Conservation (phyloP, 2,329 filamentous ascomycete genomes). For the Cordyceps farinosa region DNA sequence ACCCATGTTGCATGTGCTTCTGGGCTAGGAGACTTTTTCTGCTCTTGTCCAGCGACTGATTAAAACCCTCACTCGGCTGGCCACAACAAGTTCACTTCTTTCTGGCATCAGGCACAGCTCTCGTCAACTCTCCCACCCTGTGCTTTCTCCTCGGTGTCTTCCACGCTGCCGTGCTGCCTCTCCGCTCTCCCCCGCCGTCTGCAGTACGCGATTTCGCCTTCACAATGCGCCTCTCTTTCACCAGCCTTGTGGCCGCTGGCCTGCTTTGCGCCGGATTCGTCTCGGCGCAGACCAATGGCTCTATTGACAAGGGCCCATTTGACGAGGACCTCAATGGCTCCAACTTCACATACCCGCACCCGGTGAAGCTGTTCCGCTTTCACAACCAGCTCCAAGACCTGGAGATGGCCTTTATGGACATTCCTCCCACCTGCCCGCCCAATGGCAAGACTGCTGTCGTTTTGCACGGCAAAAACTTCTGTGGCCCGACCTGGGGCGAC, state of each 20-base stretch:
- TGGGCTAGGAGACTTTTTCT: neutral
- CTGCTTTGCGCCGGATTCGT: conserved; percentile 23
- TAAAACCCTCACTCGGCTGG: neutral
- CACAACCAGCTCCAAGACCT: conserved; percentile 45
- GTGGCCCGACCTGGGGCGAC: conserved; percentile 48
- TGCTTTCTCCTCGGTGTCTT: neutral
- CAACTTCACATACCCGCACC: conserved; percentile 52
- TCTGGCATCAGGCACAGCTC: neutral
- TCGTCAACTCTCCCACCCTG: neutral
- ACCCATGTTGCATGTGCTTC: conserved; percentile 9
- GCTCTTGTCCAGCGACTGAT: neutral
- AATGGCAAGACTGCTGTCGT: conserved; percentile 44
- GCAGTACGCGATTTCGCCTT: neutral
- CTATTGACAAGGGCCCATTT: conserved; percentile 35
- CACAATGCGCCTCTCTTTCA: conserved; percentile 27
- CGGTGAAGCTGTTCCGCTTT: conserved; percentile 46
- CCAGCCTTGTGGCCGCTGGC: conserved; percentile 20
- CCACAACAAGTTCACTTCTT: neutral
- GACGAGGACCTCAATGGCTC: conserved; percentile 44
- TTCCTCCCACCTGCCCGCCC: conserved; percentile 34
- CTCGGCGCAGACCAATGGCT: conserved; percentile 28
- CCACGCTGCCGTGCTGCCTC: neutral
- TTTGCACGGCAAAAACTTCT: conserved; percentile 56
- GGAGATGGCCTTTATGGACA: conserved; percentile 55
- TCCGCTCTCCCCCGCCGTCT: neutral